Base-by-base conservation (phyloP, 1,284 basidiomycete species). In the Golubevia sp. region DNA sequence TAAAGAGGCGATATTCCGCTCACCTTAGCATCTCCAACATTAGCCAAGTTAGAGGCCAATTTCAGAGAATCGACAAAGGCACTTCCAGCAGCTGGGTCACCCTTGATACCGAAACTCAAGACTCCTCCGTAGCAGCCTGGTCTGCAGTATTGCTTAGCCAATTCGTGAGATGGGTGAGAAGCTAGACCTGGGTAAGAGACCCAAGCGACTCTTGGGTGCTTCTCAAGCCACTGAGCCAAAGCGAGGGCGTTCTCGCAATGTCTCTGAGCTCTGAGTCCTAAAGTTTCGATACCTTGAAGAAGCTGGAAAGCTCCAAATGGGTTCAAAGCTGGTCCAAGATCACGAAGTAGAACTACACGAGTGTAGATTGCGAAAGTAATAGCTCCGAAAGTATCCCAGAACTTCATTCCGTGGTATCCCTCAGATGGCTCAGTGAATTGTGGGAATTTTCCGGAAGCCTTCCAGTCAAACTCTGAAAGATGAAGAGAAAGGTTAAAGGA, bases 211-310 rank as follows among this genome's bases (percentile, higher is more conserved):
- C 88, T 87, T 5, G 88, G 87, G 79, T 94, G 90, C 62, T 87
- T 82, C 79, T 91, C 87, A 52, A 95, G 88, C 86, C 87, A 91
- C 87, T 86, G 85, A 0, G 93, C 92, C 4, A 94, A 86, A 0
- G 87, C 88, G 2, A 94, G 86, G 0, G 91, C 89, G 65, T 93
- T 94, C 49, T 90, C 87, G 44, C 87, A 88, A 77, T 94, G 92
- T 62, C 92, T 85, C 85, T 93, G 88, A 1, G 87, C 89, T 15
- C 93, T 88, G 62, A 95, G 86, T 72, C 89, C 90, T 60, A 95
- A 88, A 1, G 93, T 95, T 85, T 95, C 93, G 51, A 94, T 86
- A 62, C 93, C 93, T 79, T 92, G 91, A 25, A 94, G 85, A n/a
- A 93, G 87, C 56, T 92, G 86, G 87, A 93, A 93, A 0, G 91